Evolutionary conservation across 148 eudicot species (phyloP), one percentile per base, ranked within the genome.

Genomic region (Chenopodium suecicum): DNA sequence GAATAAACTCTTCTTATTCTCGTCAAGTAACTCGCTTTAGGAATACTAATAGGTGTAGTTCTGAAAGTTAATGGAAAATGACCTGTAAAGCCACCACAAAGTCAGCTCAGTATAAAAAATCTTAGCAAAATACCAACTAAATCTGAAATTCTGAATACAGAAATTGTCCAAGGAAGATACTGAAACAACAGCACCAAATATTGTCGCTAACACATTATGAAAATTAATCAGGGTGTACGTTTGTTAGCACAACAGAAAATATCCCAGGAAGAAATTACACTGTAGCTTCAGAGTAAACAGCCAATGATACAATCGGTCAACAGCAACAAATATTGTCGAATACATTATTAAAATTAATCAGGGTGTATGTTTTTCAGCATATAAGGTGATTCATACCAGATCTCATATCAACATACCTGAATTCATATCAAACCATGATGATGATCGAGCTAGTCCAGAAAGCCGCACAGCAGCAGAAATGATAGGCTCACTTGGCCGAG

Each of bases 41-140:
- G 99, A 79, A 98, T 98, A 83, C 99, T 94, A 81, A 96, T 98
- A 31, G 98, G 99, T 37, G 99, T 98, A 74, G 98, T 96, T 86
- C 97, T 90, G 83, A 96, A 94, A 77, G 98, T 88, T 82, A 90
- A 82, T 64, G 98, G 91, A 76, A 89, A 82, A 86, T 88, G 89
- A 78, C 94, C 98, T 91, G 91, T 80, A 46, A 82, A 83, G 87
- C 73, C 48, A 84, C 48, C 79, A 70, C 83, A 78, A 70, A 80
- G 22, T 74, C 27, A 79, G n/a, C 37, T 9, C 72, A 80, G 47
- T n/a, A 69, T 29, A 47, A 64, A 20, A 9, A 74, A 34, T 11
- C 65, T 32, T 63, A 41, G 44, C 44, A 41, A 41, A 41, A 41
- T 41, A 41, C 44, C 44, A 41, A 41, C 44, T 41, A 41, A 5